A percentile compares a stretch with the other conserved stretches of the same genome.
Evolutionary conservation across 1,284 basidiomycete species (phyloP).

Genomic region (Papiliotrema terrestris): DNA sequence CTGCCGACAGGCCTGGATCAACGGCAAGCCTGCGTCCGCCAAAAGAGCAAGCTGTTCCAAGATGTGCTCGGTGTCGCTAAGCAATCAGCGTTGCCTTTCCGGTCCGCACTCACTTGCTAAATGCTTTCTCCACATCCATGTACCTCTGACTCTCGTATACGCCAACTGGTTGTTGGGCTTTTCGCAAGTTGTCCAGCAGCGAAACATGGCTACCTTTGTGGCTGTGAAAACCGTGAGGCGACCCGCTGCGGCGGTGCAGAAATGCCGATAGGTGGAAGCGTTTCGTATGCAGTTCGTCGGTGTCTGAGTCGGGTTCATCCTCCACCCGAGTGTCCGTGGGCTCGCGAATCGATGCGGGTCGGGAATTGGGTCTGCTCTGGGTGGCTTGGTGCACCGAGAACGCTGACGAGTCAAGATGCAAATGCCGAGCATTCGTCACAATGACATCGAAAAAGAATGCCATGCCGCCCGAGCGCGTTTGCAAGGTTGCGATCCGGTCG

Average conservation of each 20-base stretch:
- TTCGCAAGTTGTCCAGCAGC: slow-evolving; percentile 39
- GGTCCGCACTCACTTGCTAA: slow-evolving; percentile 22
- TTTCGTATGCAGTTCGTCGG: neutral
- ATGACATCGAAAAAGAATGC: slow-evolving; percentile 49
- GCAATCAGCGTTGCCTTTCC: slow-evolving; percentile 1
- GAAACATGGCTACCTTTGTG: slow-evolving; percentile 34
- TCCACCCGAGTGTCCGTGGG: neutral
- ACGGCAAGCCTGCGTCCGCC: slow-evolving; percentile 59
- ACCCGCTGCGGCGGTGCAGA: slow-evolving; percentile 13
- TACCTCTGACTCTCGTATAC: slow-evolving; percentile 77
- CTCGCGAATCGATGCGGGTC: slow-evolving; percentile 25
- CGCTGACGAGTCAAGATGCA: slow-evolving; percentile 43
- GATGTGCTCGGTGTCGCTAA: slow-evolving; percentile 53
- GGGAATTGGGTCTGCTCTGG: slow-evolving; percentile 20
- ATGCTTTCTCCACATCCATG: slow-evolving; percentile 66
- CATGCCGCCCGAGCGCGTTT: slow-evolving; percentile 43
- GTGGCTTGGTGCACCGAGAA: slow-evolving; percentile 28
- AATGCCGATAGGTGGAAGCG: neutral
- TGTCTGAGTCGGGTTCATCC: slow-evolving; percentile 1
- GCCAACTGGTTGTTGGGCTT: slow-evolving; percentile 62
- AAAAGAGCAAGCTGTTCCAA: slow-evolving; percentile 58
- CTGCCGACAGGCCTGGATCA: slow-evolving; percentile 30
- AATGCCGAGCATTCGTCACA: slow-evolving; percentile 36
- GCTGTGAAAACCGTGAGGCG: slow-evolving; percentile 11
- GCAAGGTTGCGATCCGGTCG: slow-evolving; percentile 32